Evolutionary conservation across 2,329 filamentous ascomycete genomes (phyloP), one percentile per base, ranked within the genome.

Genomic region (Fusarium subtropicale): DNA sequence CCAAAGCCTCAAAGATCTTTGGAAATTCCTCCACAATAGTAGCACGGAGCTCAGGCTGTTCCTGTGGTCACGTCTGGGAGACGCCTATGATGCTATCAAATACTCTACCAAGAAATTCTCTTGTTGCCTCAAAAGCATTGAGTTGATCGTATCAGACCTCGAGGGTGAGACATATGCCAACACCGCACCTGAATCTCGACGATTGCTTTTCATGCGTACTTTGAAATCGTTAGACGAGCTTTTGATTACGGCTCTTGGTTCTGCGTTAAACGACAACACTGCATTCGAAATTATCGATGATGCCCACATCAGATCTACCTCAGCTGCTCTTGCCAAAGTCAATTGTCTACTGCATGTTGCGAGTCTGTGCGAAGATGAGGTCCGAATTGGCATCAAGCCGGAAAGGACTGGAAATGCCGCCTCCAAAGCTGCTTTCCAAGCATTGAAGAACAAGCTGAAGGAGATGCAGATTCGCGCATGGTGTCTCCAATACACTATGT

Each of bases 41-140:
- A 93, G 91, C 75, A 91, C 94, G 2, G 93, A 94, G 55, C 82
- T 98, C 52, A 90, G 93, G 36, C 82, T 98, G 2, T 94, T 96
- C 68, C 84, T 99, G 2, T 99, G 96, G 96, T 91, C 92, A 66
- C 90, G 93, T 52, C 86, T 99, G n/a, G 90, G 93, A 38, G 92
- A 96, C 68, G 95, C 96, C 1, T 99, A 99, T 75, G 86, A 90
- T 54, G 88, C 87, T 10, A 97, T 99, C 64, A 88, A 92, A 10
- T 97, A 97, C 74, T 83, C 88, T 1, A 94, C 95, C 0, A 97
- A 97, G 78, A 90, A 96, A 16, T 89, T 97, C 31, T 97, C 92
- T 1, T 98, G 94, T 78, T 88, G 92, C 64, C 83, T 99, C 31
- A 91, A 92, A 71, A 93, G 92, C 70, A 92, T 98, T 48, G 93